Conservation (phyloP, 768 basidiomycete species). For the Paxillus involutus region DNA sequence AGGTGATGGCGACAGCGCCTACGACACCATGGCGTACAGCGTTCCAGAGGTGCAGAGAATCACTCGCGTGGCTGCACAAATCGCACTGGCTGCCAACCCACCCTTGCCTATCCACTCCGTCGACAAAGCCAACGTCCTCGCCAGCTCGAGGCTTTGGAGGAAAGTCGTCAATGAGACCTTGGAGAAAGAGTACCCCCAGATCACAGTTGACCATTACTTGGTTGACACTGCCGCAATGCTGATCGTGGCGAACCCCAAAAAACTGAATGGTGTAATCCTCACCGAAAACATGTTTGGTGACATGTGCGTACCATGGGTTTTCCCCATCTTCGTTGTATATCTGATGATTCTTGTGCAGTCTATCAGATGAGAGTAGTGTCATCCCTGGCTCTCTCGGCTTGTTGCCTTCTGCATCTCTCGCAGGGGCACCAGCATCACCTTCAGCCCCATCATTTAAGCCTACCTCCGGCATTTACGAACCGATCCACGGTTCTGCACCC, state of each 20-base stretch:
- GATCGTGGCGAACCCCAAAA: slow-evolving; percentile 84
- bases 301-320: slow-evolving; percentile 63
- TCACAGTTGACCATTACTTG: slow-evolving; percentile 86
- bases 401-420: slow-evolving; percentile 93
- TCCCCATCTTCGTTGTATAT: neutral
- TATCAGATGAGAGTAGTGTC: slow-evolving; percentile 95
- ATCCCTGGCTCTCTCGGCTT: slow-evolving; percentile 97
- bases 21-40: slow-evolving; percentile 94
- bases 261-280: slow-evolving; percentile 92
- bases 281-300: slow-evolving; percentile 98
- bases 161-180: slow-evolving; percentile 88
- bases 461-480: slow-evolving; percentile 91
- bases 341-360: slow-evolving; percentile 42
- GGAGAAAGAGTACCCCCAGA: slow-evolving; percentile 81
- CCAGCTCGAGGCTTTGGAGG: slow-evolving; percentile 91
- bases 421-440: slow-evolving; percentile 73
- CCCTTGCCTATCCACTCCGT: slow-evolving; percentile 89
- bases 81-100: slow-evolving; percentile 80
- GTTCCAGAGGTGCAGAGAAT: slow-evolving; percentile 91
- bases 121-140: slow-evolving; percentile 99
- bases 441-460: slow-evolving; percentile 63
- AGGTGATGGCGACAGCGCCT: slow-evolving; percentile 69
- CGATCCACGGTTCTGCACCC: slow-evolving; percentile 93
- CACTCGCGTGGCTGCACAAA: slow-evolving; percentile 91
- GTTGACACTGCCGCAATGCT: slow-evolving; percentile 98